Evolutionary conservation across 2,329 filamentous ascomycete genomes (phyloP).

Genomic region (Penicillium sp.): DNA sequence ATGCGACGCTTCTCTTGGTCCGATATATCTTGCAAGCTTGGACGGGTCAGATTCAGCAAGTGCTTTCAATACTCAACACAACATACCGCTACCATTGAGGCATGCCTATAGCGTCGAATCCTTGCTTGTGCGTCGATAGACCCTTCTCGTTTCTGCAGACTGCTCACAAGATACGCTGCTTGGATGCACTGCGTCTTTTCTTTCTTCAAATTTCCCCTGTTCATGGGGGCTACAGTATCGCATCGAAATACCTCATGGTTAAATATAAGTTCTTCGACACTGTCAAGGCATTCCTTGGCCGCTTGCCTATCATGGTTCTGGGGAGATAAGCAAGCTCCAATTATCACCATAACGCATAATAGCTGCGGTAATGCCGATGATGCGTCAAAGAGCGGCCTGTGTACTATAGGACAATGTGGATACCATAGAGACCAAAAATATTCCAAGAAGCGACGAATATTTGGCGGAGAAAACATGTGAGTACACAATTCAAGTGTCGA

Average conservation of each 20-base stretch:
- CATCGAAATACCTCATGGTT: conserved; percentile 8
- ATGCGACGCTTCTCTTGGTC: conserved; percentile 17
- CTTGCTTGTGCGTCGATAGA: conserved; percentile 19
- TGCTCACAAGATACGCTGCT: conserved; percentile 25
- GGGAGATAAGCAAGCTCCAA: conserved; percentile 29
- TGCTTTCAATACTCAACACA: not conserved
- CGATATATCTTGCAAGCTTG: conserved; percentile 21
- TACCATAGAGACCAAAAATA: conserved; percentile 33
- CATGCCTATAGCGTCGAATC: conserved; percentile 22
- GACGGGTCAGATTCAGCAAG: not conserved
- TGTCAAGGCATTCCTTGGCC: conserved; percentile 21
- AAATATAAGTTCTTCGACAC: conserved; percentile 24
- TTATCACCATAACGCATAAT: conserved; percentile 28
- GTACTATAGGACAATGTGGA: conserved; percentile 31
- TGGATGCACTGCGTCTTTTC: conserved; percentile 20
- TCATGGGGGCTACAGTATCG: not conserved
- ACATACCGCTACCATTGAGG: conserved; percentile 24
- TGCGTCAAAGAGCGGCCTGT: conserved; percentile 25
- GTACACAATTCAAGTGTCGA: conserved; percentile 6
- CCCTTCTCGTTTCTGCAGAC: conserved; percentile 27
- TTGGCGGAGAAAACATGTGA: conserved; percentile 22
- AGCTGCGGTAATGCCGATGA: conserved; percentile 13
- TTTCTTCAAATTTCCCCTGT: conserved; percentile 7
- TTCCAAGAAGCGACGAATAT: conserved; percentile 23
- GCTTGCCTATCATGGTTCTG: conserved; percentile 9